These are phyloP conservation scores for Cryphonectria naterciae DNA, from an alignment of 2,329 filamentous ascomycete species.

Conservation along the genomic window DNA sequence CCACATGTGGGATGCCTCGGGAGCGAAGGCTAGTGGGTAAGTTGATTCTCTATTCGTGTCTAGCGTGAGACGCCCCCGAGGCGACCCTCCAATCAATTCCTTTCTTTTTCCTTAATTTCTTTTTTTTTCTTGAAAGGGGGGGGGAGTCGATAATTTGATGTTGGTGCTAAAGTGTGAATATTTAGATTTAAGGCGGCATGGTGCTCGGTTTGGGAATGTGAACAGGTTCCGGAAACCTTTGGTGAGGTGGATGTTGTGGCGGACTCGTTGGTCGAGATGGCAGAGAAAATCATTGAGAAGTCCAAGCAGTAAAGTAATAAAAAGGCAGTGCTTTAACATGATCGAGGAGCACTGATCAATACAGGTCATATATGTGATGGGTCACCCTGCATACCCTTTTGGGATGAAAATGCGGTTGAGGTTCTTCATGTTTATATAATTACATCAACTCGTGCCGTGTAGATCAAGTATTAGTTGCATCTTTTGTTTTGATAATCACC, in stretches of 20 bases:
- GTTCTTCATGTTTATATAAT: not conserved
- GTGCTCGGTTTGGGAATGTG: constrained; percentile 56
- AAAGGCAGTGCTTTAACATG: not conserved
- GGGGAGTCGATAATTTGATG: not conserved
- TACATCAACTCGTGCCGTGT: not conserved
- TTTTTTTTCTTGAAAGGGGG: not conserved
- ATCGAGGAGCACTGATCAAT: not conserved
- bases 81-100: not conserved
- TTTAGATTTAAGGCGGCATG: constrained; percentile 55
- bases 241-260: constrained; percentile 56
- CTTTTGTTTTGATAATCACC: not conserved
- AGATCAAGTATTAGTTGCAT: not conserved
- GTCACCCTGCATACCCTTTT: not conserved
- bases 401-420: not conserved
- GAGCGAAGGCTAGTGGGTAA: constrained; percentile 51
- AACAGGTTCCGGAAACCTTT: constrained; percentile 54
- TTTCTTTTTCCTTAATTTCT: not conserved
- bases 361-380: not conserved
- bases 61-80: not conserved
- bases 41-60: not conserved
- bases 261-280: constrained; percentile 52
- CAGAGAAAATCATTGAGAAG: constrained; percentile 42
- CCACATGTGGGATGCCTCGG: constrained; percentile 63
- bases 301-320: constrained; percentile 24
- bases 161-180: constrained; percentile 5